Evolutionary conservation across 2,329 filamentous ascomycete genomes (phyloP).

Genomic region (Pseudocercospora eumusae): DNA sequence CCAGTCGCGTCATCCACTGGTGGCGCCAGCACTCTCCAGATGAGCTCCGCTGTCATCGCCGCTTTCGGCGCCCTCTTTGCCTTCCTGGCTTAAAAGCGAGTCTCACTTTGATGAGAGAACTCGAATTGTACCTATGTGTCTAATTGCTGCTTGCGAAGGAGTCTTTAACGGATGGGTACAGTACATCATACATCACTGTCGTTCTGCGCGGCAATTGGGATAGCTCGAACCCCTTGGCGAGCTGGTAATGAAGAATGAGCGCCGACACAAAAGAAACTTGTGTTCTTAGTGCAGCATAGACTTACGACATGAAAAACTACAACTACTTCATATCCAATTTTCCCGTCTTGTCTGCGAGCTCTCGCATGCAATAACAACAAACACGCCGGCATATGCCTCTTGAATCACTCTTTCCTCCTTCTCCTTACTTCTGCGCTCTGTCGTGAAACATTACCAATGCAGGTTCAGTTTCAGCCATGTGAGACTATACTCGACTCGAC

Average conservation of each 20-base stretch:
- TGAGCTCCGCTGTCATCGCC: conserved; percentile 21
- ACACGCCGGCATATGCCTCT: not conserved
- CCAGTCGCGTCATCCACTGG: conserved; percentile 12
- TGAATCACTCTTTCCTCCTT: not conserved
- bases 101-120: too few relatives aligned
- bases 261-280: not conserved
- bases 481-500: too few relatives aligned
- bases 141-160: conserved; percentile 1
- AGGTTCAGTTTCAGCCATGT: conserved; percentile 5
- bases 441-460: not conserved
- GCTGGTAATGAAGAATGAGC: not conserved
- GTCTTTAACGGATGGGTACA: conserved; percentile 6
- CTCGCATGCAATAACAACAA: not conserved
- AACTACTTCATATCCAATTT: not conserved
- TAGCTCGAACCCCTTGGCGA: conserved; percentile 1
- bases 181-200: not conserved
- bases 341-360: not conserved
- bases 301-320: not conserved
- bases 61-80: conserved; percentile 24
- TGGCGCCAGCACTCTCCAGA: conserved; percentile 20
- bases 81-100: conserved; percentile 24
- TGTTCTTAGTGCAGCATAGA: conserved; percentile 7
- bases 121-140: conserved; percentile 5
- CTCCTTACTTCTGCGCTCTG: not conserved
- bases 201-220: not conserved